A percentile compares a stretch with the other conserved stretches of the same genome.
Evolutionary conservation across 129 eudicot species (phyloP).

Genomic region (Deinandra increscens): DNA sequence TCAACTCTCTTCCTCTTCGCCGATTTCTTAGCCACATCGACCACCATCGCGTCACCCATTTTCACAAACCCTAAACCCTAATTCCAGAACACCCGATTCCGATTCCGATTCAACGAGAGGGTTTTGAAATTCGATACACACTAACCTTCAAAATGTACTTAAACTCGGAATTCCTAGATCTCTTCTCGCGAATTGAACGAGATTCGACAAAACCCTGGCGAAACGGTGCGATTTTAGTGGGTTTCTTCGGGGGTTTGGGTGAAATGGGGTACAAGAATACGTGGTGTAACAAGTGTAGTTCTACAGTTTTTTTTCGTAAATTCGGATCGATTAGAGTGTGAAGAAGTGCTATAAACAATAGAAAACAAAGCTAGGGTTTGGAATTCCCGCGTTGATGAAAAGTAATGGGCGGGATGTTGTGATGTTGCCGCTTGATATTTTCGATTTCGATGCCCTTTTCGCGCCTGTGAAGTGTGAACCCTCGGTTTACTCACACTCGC

Average conservation of each 20-base stretch:
- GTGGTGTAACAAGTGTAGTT: slow-evolving; percentile 22
- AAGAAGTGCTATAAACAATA: slow-evolving; percentile 14
- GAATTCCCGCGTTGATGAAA: slow-evolving; percentile 30
- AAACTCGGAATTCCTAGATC: slow-evolving; percentile 1
- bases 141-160: neutral
- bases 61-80: slow-evolving; percentile 34
- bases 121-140: neutral
- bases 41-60: slow-evolving; percentile 57
- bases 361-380: neutral
- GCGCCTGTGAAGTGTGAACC: slow-evolving; percentile 21
- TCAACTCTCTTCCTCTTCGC: slow-evolving; percentile 61
- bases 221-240: slow-evolving; percentile 2
- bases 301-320: too few species aligned
- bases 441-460: slow-evolving; percentile 13
- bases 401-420: slow-evolving; percentile 17
- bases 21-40: slow-evolving; percentile 42
- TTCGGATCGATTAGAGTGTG: neutral
- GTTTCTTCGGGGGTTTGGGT: slow-evolving; percentile 10
- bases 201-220: neutral
- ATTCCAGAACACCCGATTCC: neutral
- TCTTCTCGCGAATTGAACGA: neutral
- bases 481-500: neutral
- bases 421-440: slow-evolving; percentile 28
- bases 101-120: neutral
- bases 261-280: slow-evolving; percentile 16